phyloP scores from a whole-genome alignment of 768 basidiomycete genomes.

The Suillus variegatus region DNA sequence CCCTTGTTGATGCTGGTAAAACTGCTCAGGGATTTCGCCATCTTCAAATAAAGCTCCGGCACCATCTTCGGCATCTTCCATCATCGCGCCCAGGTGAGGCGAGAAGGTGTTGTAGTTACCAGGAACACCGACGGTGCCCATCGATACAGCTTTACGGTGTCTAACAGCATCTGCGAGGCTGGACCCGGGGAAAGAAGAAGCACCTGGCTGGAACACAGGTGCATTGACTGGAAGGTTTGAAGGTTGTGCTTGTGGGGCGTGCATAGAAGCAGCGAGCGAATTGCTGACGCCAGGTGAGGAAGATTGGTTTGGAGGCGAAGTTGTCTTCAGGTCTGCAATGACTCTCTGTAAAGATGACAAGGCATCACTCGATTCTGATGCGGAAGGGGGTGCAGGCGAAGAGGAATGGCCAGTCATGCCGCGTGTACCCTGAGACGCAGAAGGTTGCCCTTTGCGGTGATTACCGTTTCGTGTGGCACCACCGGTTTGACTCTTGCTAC shows the following conservation, averaged over 20 bases:
- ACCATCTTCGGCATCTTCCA: constrained; percentile 77
- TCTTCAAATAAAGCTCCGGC: constrained; percentile 59
- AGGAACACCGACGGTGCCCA: constrained; percentile 59
- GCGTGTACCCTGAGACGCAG: constrained; percentile 59
- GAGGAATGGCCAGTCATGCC: constrained; percentile 41
- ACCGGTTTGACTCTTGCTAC: constrained; percentile 55
- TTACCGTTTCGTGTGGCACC: constrained; percentile 44
- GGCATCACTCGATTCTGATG: constrained; percentile 72
- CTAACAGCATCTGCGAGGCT: constrained; percentile 50
- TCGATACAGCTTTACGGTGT: constrained; percentile 81
- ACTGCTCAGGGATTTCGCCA: constrained; percentile 71
- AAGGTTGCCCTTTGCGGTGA: constrained; percentile 59
- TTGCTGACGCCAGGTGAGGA: constrained; percentile 39
- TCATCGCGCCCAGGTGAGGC: constrained; percentile 81
- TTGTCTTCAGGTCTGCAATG: constrained; percentile 90
- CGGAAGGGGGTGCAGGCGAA: constrained; percentile 50
- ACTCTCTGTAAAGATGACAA: constrained; percentile 88
- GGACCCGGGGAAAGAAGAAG: constrained; percentile 51
- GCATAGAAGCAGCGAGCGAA: constrained; percentile 43
- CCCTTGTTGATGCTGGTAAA: constrained; percentile 46
- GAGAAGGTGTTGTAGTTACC: constrained; percentile 71
- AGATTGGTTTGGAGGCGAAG: constrained; percentile 60
- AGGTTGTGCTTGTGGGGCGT: constrained; percentile 43
- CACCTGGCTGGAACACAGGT: constrained; percentile 75
- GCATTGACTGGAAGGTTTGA: constrained; percentile 67